Evolutionary conservation across 73 alveolate species (phyloP).

Genomic region (Tetrahymena thermophila): DNA sequence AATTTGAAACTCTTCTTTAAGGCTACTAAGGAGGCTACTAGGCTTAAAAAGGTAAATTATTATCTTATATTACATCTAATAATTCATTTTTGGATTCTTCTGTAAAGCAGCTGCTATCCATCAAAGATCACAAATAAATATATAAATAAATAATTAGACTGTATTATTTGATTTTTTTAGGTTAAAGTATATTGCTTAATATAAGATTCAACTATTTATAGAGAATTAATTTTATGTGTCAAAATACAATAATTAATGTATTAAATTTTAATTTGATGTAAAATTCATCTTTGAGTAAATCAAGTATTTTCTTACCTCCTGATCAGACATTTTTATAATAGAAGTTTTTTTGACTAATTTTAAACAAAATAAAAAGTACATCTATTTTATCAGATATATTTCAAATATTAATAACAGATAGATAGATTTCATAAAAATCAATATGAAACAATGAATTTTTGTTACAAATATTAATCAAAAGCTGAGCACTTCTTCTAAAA

Average conservation of each 20-base stretch:
- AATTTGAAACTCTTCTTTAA: not conserved
- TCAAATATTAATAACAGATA: too few species aligned
- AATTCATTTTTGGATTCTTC: not conserved
- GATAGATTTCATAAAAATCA: too few species aligned
- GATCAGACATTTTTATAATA: not conserved
- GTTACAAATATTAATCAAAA: too few species aligned
- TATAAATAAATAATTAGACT: not conserved
- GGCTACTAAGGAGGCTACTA: not conserved
- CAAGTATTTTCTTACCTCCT: not conserved
- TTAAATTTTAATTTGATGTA: too few species aligned
- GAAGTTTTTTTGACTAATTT: not conserved
- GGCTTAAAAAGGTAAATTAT: not conserved
- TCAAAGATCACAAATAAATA: not conserved
- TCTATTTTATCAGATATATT: too few species aligned
- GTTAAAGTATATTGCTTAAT: not conserved
- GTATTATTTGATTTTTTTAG: not conserved
- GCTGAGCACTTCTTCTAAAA: too few species aligned
- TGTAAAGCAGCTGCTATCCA: not conserved
- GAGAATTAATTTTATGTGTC: not conserved
- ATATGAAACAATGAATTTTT: too few species aligned
- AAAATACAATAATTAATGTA: too few species aligned
- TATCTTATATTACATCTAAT: not conserved
- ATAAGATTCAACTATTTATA: not conserved
- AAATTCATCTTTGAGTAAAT: not conserved
- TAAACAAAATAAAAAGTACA: too few species aligned